Base-by-base conservation (phyloP, 1,284 basidiomycete genomes). In the Trametes versicolor region DNA sequence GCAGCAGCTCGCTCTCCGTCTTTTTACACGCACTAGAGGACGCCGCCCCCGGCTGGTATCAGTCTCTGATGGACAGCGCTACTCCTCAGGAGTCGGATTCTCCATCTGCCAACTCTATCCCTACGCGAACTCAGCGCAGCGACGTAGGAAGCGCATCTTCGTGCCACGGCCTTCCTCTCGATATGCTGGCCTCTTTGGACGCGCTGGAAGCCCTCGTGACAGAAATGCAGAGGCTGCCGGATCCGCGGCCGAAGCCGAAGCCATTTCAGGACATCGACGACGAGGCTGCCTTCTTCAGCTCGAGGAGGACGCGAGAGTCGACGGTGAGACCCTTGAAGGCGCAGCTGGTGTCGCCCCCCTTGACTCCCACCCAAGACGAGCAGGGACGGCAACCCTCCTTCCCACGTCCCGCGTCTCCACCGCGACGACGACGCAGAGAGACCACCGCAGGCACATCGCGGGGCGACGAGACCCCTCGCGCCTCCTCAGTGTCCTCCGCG, bases 11-110 rank as follows among this genome's bases (percentile, higher is more conserved):
- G 25, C 51, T 69, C 13, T 65, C 65, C 12, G 63, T 61, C 23
- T 59, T 69, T 39, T 58, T 69, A 21, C 60, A 56, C 45, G 68
- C 65, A 2, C 57, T 69, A 5, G 65, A 69, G 48, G 63, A 66
- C 27, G 65, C 68, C 2, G 64, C 68, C 5, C 68, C 68, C n/a
- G 68, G 68, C 49, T 69, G 68, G 68, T 69, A 66, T 27, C 63
- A 65, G 25, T 66, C 68, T 23, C 63, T 69, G 49, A 69, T 69
- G 63, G 68, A 69, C 13, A 63, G 60, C 36, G 60, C 62, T 15
- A 41, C 54, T n/a, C 61, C 65, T 19, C 58, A 41, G 9, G 52
- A 55, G 13, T 49, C 41, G 0, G 25, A n/a, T 45, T 36, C 41
- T 15, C 29, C 27, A 10, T 21, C 19, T 17, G 49, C 5, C 3